Conservation (phyloP, 768 basidiomycete species). For the Phylloporus sp. region DNA sequence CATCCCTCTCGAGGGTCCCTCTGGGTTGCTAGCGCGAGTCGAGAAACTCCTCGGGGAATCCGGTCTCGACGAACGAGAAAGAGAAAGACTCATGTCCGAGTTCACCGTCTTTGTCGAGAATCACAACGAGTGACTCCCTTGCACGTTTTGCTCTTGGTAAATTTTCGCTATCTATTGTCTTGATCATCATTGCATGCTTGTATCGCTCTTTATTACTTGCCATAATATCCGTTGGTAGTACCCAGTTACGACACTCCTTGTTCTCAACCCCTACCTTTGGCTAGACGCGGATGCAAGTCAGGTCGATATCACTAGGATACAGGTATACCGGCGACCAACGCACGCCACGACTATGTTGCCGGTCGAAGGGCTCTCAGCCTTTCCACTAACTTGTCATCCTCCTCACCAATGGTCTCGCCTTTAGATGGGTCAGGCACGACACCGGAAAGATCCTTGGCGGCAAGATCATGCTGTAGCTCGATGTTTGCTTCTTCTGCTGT, state of each 20-base stretch:
- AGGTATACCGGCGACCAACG: not conserved
- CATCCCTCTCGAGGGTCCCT: slow-evolving; percentile 71
- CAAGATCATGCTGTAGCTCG: slow-evolving; percentile 88
- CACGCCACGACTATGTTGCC: slow-evolving; percentile 42
- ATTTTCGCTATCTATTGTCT: slow-evolving; percentile 24
- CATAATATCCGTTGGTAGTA: slow-evolving; percentile 10
- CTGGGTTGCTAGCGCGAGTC: slow-evolving; percentile 62
- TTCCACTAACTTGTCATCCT: slow-evolving; percentile 79
- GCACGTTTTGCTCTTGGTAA: slow-evolving; percentile 22
- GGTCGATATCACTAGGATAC: slow-evolving; percentile 7
- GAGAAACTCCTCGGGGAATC: slow-evolving; percentile 53
- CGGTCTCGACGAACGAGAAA: slow-evolving; percentile 45
- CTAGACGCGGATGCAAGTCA: not conserved
- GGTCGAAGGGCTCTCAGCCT: slow-evolving; percentile 85
- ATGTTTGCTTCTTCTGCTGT: slow-evolving; percentile 97
- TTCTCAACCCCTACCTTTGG: not conserved
- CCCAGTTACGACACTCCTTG: slow-evolving; percentile 15
- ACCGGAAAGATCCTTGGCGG: slow-evolving; percentile 50
- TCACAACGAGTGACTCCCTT: slow-evolving; percentile 22
- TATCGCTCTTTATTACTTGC: slow-evolving; percentile 19
- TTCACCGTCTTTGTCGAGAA: slow-evolving; percentile 53
- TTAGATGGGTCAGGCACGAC: slow-evolving; percentile 53
- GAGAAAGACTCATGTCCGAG: slow-evolving; percentile 47
- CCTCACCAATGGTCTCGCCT: slow-evolving; percentile 59
- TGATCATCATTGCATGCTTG: slow-evolving; percentile 12